Percentiles rank a stretch among this genome's conserved stretches.
phyloP scores from a whole-genome alignment of 768 basidiomycete genomes.

The Psilocybe tampanensis region DNA sequence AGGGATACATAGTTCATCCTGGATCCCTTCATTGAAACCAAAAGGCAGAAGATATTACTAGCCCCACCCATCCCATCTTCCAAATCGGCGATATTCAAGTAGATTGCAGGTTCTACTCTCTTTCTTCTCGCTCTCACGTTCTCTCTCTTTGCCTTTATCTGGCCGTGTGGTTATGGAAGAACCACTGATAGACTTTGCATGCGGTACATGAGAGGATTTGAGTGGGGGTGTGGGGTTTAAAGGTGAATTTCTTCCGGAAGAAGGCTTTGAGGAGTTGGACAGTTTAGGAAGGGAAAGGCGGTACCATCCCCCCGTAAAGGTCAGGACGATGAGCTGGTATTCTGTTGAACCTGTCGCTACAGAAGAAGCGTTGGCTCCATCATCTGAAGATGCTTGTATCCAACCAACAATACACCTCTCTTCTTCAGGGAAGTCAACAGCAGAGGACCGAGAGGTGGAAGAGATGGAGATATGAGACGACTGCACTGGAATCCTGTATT shows the following conservation, averaged over 20 bases:
- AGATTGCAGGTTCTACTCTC: slow-evolving; percentile 68
- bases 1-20: neutral
- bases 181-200: slow-evolving; percentile 52
- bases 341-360: slow-evolving; percentile 36
- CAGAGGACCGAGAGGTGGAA: slow-evolving; percentile 61
- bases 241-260: slow-evolving; percentile 7
- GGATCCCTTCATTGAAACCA: neutral
- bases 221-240: slow-evolving; percentile 42
- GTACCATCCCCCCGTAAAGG: slow-evolving; percentile 93
- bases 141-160: slow-evolving; percentile 66
- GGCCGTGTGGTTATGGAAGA: slow-evolving; percentile 51
- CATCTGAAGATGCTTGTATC: slow-evolving; percentile 59
- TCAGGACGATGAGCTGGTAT: slow-evolving; percentile 82
- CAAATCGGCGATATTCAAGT: slow-evolving; percentile 80
- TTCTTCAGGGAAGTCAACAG: slow-evolving; percentile 70
- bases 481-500: slow-evolving; percentile 86
- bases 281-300: slow-evolving; percentile 64
- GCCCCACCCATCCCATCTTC: slow-evolving; percentile 90
- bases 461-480: slow-evolving; percentile 81
- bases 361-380: slow-evolving; percentile 23
- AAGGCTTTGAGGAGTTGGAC: slow-evolving; percentile 21
- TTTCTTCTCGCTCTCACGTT: slow-evolving; percentile 57
- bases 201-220: slow-evolving; percentile 31
- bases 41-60: slow-evolving; percentile 24
- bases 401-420: slow-evolving; percentile 89